Percentiles rank a stretch among this genome's conserved stretches.
phyloP scores from a whole-genome alignment of 202 grass and related monocot species.

The Elaeis oleifera region DNA sequence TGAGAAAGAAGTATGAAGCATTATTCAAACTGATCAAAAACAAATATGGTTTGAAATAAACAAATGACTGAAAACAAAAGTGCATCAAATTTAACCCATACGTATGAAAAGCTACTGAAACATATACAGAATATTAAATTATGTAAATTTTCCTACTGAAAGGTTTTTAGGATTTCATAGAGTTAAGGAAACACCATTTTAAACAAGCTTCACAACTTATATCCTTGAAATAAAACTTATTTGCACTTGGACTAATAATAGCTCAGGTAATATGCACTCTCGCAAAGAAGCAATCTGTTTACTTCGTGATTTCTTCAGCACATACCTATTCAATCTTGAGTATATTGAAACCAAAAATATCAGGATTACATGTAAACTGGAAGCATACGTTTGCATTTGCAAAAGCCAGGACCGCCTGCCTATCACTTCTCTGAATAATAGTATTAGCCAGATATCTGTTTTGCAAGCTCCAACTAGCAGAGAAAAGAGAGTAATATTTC shows the following conservation, averaged over 20 bases:
- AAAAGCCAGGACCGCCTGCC: constrained; percentile 37
- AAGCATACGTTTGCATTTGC: constrained; percentile 62
- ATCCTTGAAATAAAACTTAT: neutral
- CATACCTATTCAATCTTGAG: constrained; percentile 15
- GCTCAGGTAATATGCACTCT: neutral
- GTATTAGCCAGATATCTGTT: constrained; percentile 28
- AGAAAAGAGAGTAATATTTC: constrained; percentile 6
- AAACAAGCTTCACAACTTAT: no score
- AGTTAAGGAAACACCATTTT: no score
- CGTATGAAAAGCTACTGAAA: no score
- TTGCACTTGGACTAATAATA: neutral
- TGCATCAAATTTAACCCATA: no score
- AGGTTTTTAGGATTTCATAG: no score
- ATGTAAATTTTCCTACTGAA: no score
- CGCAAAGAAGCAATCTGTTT: neutral
- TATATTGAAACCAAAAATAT: constrained; percentile 9
- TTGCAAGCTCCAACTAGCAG: constrained; percentile 38
- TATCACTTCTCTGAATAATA: constrained; percentile 31
- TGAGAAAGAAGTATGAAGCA: no score
- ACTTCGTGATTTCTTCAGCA: neutral
- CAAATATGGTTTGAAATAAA: no score
- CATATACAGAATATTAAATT: no score
- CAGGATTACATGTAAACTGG: constrained; percentile 12
- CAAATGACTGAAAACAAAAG: no score
- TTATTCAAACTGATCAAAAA: no score